A percentile compares a stretch with the other conserved stretches of the same genome.
Evolutionary conservation across 257 asterid genomes (phyloP).

Genomic region (Knoxia roxburghii): DNA sequence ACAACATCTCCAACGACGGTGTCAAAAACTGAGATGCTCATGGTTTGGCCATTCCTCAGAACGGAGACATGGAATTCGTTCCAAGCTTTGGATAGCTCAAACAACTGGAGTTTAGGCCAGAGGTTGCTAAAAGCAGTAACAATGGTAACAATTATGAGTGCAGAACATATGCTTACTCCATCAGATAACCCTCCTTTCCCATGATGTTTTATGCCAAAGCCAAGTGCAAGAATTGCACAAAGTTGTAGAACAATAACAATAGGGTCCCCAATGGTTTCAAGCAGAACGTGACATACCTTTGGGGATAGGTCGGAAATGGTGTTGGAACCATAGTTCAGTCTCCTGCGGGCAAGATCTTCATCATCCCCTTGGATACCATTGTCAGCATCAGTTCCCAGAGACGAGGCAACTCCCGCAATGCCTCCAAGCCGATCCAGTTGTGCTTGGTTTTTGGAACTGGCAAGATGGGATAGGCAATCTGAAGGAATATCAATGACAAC

Average conservation of each 20-base stretch:
- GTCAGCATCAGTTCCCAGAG: constrained; percentile 33
- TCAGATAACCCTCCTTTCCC: constrained; percentile 57
- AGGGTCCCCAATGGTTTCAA: constrained; percentile 44
- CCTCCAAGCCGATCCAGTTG: constrained; percentile 34
- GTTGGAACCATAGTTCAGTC: constrained; percentile 36
- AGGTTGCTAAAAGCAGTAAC: constrained; percentile 47
- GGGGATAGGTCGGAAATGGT: constrained; percentile 34
- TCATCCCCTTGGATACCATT: constrained; percentile 42
- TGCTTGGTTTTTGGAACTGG: constrained; percentile 10
- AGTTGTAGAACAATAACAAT: constrained; percentile 38
- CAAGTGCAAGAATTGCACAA: constrained; percentile 44
- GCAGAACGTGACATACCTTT: constrained; percentile 23
- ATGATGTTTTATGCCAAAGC: constrained; percentile 41
- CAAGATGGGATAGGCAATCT: constrained; percentile 9
- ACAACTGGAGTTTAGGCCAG: constrained; percentile 46
- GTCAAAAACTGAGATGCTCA: constrained; percentile 38
- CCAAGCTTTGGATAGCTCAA: constrained; percentile 40
- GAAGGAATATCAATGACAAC: constrained; percentile 24
- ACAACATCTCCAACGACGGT: constrained; percentile 52
- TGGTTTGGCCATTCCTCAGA: constrained; percentile 35
- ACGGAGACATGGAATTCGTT: constrained; percentile 35
- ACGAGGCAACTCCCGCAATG: constrained; percentile 24
- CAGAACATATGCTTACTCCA: constrained; percentile 53
- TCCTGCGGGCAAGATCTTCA: constrained; percentile 26
- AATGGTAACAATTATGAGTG: constrained; percentile 45